Base-by-base conservation (phyloP, 495 filamentous ascomycete species). In the Aspergillus heteromorphus region DNA sequence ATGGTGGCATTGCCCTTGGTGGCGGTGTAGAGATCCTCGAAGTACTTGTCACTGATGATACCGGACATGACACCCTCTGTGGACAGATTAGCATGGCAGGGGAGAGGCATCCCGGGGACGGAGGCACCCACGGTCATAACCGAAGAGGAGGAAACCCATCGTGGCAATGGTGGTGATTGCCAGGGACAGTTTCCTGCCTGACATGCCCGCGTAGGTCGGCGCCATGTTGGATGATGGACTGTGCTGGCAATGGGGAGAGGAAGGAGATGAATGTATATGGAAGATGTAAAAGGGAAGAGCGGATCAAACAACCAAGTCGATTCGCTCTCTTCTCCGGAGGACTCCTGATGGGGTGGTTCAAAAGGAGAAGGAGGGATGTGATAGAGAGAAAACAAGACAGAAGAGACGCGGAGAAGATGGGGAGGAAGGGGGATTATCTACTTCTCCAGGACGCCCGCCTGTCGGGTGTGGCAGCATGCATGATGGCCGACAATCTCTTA, bases 21-120 rank as follows among this genome's bases (percentile, higher is more conserved):
- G 40, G 83, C 83, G 11, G 81, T 80, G 62, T 92, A 90, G 14
- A 84, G 75, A 23, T 80, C 59, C 67, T 84, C 85, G 74, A 95
- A 95, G 9, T 81, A 79, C 0, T 75, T 71, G 0, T 88, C 82
- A 40, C 83, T 84, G 56, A 92, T 91, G 61, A 93, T 92, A 49
- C 89, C 88, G 57, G 79, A 83, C 89, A 92, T 93, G 53, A 86
- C 82, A 68, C 82, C 82, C 68, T 85, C 69, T 72, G 49, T 25
- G 25, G 8, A 27, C 0, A 4, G 21, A 40, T 62, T 60, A 67
- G 61, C 36, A 41, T 36, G 16, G 14, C 40, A n/a, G 40, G 27
- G 27, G n/a, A 29, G 18, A 8, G 10, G 43, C n/a, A 10, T 13
- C 10, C 18, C 20, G 49, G 25, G 16, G 1, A 10, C 27, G 40